phyloP scores from a whole-genome alignment of 2,329 filamentous ascomycete species.

The Neophaeococcomyces mojaviensis region DNA sequence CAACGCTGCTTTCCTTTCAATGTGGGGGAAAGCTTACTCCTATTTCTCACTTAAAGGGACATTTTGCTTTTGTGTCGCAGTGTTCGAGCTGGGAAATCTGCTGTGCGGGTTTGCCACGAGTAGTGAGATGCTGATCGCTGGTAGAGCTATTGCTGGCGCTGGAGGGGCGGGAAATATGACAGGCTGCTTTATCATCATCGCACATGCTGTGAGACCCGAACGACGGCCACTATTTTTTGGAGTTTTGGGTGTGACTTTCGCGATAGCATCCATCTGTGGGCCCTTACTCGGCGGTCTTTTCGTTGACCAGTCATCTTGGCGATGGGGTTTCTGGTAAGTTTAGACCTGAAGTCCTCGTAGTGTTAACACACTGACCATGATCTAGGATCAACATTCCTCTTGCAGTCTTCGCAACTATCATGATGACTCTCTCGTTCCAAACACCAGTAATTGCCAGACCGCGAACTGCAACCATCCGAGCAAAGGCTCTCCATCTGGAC shows the following conservation, averaged over 20 bases:
- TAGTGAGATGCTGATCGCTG: constrained; percentile 31
- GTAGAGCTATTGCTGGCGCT: constrained; percentile 32
- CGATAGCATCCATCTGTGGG: constrained; percentile 25
- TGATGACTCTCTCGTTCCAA: too few species aligned
- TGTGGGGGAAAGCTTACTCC: constrained; percentile 29
- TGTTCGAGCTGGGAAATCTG: constrained; percentile 37
- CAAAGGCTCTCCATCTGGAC: constrained; percentile 38
- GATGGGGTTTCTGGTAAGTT: constrained; percentile 34
- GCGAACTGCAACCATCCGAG: constrained; percentile 19
- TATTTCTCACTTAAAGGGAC: constrained; percentile 27
- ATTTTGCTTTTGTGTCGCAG: constrained; percentile 30
- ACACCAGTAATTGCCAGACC: constrained; percentile 7
- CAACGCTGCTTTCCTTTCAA: constrained; percentile 26
- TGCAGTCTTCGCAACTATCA: too few species aligned
- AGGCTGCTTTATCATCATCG: constrained; percentile 40
- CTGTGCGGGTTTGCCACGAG: constrained; percentile 33
- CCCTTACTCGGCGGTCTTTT: constrained; percentile 27
- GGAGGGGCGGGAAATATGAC: constrained; percentile 29
- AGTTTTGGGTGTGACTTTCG: constrained; percentile 24
- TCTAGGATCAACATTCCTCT: too few species aligned
- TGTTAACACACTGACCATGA: too few species aligned
- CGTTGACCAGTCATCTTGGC: constrained; percentile 26
- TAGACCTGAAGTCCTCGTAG: too few species aligned
- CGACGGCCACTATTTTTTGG: constrained; percentile 42
- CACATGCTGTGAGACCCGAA: constrained; percentile 38